Percentiles rank a stretch among this genome's conserved stretches.
Conservation (phyloP, 768 basidiomycete genomes). For the Termitomyces sp. region DNA sequence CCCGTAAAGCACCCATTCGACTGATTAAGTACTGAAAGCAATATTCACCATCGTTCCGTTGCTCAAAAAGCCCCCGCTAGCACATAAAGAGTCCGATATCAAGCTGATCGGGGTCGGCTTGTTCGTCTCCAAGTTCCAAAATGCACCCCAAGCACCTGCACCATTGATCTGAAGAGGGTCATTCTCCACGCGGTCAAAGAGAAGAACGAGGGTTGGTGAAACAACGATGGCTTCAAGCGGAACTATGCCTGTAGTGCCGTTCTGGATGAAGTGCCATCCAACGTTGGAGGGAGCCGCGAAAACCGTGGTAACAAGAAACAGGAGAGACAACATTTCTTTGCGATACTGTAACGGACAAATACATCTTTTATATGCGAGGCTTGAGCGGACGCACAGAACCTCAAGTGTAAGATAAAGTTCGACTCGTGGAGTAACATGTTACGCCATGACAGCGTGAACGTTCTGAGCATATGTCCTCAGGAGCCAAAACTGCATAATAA, state of each 20-base stretch:
- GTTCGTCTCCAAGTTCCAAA: slow-evolving; percentile 41
- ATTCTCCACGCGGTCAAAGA: slow-evolving; percentile 26
- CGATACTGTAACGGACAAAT: neutral
- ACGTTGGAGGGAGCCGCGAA: slow-evolving; percentile 13
- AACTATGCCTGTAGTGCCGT: slow-evolving; percentile 24
- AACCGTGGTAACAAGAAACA: neutral
- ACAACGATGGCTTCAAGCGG: slow-evolving; percentile 26
- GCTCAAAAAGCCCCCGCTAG: slow-evolving; percentile 38
- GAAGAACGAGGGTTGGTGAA: slow-evolving; percentile 23
- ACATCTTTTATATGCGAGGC: neutral
- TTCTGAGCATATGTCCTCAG: too few relatives aligned
- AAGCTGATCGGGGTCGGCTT: slow-evolving; percentile 32
- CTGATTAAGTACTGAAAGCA: neutral
- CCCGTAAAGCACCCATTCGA: neutral
- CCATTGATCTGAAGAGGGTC: slow-evolving; percentile 41
- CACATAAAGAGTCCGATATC: slow-evolving; percentile 42
- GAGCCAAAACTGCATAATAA: too few relatives aligned
- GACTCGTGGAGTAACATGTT: neutral
- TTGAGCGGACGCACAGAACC: too few relatives aligned
- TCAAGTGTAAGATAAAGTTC: neutral
- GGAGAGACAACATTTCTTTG: neutral
- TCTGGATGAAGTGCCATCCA: slow-evolving; percentile 25
- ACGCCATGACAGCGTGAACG: neutral
- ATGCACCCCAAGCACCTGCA: slow-evolving; percentile 45
- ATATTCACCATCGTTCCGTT: slow-evolving; percentile 33